These are phyloP conservation scores for Blastobotrys serpentis DNA, from an alignment of 1,139 yeast genomes.

Conservation along the genomic window DNA sequence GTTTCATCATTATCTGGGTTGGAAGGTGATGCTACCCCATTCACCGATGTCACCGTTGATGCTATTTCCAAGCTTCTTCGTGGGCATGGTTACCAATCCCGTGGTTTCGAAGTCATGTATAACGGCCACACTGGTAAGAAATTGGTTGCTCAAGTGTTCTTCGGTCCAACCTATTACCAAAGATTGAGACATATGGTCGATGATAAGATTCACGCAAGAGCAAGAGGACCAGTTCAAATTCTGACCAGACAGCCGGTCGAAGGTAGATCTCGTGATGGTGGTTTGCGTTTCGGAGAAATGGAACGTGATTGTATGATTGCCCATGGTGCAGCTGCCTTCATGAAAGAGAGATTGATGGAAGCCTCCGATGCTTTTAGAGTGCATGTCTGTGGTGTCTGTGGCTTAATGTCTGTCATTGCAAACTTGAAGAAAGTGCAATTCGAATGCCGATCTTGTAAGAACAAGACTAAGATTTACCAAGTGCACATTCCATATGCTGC, in stretches of 20 bases:
- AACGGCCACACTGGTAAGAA: constrained; percentile 98
- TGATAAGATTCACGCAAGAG: constrained; percentile 98
- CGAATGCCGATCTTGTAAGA: constrained; percentile 97
- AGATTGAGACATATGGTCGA: constrained; percentile 99
- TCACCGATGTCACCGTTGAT: constrained; percentile 96
- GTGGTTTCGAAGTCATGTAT: constrained; percentile 98
- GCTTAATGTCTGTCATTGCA: constrained; percentile 96
- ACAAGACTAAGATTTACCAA: constrained; percentile 96
- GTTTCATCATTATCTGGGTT: constrained; percentile 93
- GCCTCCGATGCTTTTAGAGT: constrained; percentile 98
- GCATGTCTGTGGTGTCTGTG: constrained; percentile 97
- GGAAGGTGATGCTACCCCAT: constrained; percentile 99
- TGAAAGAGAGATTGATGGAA: constrained; percentile 97
- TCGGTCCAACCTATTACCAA: constrained; percentile 98
- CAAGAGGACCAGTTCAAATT: constrained; percentile 98
- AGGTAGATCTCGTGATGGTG: constrained; percentile 99
- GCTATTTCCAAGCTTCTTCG: constrained; percentile 88
- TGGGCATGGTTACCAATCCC: constrained; percentile 94
- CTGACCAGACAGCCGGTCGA: constrained; percentile 98
- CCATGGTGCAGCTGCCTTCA: constrained; percentile 97
- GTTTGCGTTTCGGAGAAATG: constrained; percentile 99
- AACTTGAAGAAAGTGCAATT: constrained; percentile 95
- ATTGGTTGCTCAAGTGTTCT: constrained; percentile 95
- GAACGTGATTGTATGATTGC: constrained; percentile 99
- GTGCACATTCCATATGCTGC: constrained; percentile 98